Evolutionary conservation across 164 flowering plant species (phyloP).

Genomic region (Pachysandra terminalis): DNA sequence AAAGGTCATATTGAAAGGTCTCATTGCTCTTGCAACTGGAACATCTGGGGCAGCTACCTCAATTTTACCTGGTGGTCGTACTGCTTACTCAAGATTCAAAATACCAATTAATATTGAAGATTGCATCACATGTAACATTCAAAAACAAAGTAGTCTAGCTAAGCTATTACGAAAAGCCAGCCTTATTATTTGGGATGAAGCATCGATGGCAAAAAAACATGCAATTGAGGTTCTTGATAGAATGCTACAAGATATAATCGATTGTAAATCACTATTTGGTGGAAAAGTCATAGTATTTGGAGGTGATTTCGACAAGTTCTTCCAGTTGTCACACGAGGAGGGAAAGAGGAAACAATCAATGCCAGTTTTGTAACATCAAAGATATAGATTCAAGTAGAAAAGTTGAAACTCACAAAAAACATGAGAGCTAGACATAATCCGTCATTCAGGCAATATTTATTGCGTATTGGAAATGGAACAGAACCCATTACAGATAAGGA

Average conservation of each 20-base stretch:
- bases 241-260: too few species aligned
- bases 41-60: background rate
- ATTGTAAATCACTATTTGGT: too few species aligned
- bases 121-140: background rate
- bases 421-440: background rate
- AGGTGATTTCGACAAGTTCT: background rate
- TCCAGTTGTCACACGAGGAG: background rate
- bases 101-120: too few species aligned
- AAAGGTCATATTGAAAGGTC: too few species aligned
- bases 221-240: background rate
- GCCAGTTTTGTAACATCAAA: background rate
- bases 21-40: background rate
- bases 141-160: background rate
- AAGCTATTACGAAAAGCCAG: background rate
- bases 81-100: too few species aligned
- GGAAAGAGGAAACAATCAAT: too few species aligned
- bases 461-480: background rate
- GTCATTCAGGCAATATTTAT: too few species aligned
- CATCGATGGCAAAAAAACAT: background rate
- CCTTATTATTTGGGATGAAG: too few species aligned
- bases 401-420: background rate
- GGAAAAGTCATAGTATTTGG: too few species aligned
- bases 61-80: too few species aligned
- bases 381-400: background rate
- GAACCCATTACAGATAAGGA: background rate